Evolutionary conservation across 2,329 filamentous ascomycete genomes (phyloP).

Genomic region (Mollisiaceae sp.): DNA sequence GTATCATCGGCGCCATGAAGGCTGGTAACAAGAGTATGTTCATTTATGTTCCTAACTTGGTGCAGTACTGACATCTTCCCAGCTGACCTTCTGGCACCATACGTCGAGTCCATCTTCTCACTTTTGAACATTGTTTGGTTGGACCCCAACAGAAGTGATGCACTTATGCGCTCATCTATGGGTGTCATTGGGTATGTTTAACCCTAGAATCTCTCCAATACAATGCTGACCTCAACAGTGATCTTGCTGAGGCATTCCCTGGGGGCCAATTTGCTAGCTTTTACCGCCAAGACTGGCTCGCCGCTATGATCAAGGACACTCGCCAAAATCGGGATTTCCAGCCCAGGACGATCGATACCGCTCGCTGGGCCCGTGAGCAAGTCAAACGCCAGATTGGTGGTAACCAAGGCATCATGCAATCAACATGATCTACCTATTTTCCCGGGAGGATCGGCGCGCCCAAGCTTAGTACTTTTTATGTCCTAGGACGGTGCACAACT

Average conservation of each 20-base stretch:
- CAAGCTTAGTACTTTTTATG: conserved; percentile 37
- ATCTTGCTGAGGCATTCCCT: conserved; percentile 92
- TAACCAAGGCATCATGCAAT: conserved; percentile 40
- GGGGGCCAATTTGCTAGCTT: conserved; percentile 82
- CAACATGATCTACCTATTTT: conserved; percentile 39
- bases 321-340: conserved; percentile 87
- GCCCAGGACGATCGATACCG: conserved; percentile 86
- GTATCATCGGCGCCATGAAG: conserved; percentile 95
- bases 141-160: conserved; percentile 89
- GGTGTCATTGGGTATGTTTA: conserved; percentile 87
- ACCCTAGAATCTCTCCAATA: conserved; percentile 1
- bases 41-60: conserved; percentile 8
- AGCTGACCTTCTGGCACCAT: conserved; percentile 76
- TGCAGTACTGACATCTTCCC: conserved; percentile 38
- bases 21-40: conserved; percentile 73
- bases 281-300: conserved; percentile 93
- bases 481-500: conserved; percentile 36
- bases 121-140: conserved; percentile 80
- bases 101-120: conserved; percentile 84
- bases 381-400: conserved; percentile 86
- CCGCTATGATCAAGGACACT: conserved; percentile 87
- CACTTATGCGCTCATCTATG: conserved; percentile 91
- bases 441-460: conserved; percentile 25
- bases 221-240: conserved; percentile 57
- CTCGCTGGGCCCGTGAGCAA: conserved; percentile 95